Evolutionary conservation across 2,329 filamentous ascomycete genomes (phyloP).

Genomic region (Microdochium nivale): DNA sequence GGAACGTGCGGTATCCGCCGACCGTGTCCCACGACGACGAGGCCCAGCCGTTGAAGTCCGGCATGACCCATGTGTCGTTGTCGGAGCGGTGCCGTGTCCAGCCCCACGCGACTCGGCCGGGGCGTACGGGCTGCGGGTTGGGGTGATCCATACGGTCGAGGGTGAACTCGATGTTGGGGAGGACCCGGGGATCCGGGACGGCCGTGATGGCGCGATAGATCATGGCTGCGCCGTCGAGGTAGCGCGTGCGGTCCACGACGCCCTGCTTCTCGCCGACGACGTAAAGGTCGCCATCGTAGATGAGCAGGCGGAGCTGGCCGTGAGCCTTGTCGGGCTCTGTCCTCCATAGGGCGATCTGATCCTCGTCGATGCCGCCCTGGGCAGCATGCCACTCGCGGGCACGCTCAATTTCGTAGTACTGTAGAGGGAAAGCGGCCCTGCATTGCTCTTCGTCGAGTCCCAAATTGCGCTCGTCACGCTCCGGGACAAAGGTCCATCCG

Average conservation of each 20-base stretch:
- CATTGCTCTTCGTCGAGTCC: conserved; percentile 13
- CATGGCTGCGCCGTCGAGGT: conserved; percentile 29
- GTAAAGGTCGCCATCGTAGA: conserved; percentile 17
- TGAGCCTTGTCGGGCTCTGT: conserved; percentile 11
- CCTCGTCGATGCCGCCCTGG: conserved; percentile 4
- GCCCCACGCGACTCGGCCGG: conserved; percentile 26
- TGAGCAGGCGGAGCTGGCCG: conserved; percentile 23
- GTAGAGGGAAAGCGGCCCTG: conserved; percentile 13
- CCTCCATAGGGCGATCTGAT: conserved; percentile 11
- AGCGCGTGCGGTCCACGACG: conserved; percentile 1
- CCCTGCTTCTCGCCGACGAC: conserved; percentile 4
- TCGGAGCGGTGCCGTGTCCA: conserved; percentile 30
- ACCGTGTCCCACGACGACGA: conserved; percentile 36
- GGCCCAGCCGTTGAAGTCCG: conserved; percentile 44
- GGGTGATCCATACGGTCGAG: conserved; percentile 35
- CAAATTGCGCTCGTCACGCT: conserved; percentile 13
- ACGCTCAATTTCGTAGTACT: conserved; percentile 15
- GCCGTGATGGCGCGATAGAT: conserved; percentile 35
- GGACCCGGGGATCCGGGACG: conserved; percentile 22
- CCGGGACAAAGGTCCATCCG: conserved; percentile 1
- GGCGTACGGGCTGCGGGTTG: conserved; percentile 9
- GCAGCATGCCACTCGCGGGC: conserved; percentile 5
- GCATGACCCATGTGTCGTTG: conserved; percentile 36
- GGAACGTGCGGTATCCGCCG: conserved; percentile 31
- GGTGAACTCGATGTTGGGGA: conserved; percentile 40